Evolutionary conservation across 495 filamentous ascomycete species (phyloP).

Genomic region (Neurospora sp.): DNA sequence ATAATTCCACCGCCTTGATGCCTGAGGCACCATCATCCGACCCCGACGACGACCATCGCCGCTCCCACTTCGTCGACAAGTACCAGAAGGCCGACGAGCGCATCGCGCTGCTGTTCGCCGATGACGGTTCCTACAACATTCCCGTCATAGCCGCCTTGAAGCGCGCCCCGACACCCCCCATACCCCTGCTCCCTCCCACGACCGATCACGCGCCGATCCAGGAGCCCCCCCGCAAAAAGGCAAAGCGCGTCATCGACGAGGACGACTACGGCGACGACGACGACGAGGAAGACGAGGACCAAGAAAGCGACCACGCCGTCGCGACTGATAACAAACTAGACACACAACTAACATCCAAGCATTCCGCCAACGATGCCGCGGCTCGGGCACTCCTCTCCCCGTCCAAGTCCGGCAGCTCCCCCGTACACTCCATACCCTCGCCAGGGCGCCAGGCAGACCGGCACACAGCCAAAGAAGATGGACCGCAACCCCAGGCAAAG

Average conservation of each 20-base stretch:
- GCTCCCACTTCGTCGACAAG: slow-evolving; percentile 33
- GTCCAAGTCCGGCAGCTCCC: slow-evolving; percentile 49
- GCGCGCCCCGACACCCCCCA: slow-evolving; percentile 21
- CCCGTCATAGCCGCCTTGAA: slow-evolving; percentile 29
- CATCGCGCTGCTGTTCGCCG: slow-evolving; percentile 61
- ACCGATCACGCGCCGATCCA: slow-evolving; percentile 38
- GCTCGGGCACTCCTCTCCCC: slow-evolving; percentile 41
- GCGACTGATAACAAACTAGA: slow-evolving; percentile 28
- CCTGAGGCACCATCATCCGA: slow-evolving; percentile 40
- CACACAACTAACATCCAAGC: slow-evolving; percentile 43
- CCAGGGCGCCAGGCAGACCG: slow-evolving; percentile 39
- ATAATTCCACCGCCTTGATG: slow-evolving; percentile 31
- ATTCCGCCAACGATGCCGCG: slow-evolving; percentile 31
- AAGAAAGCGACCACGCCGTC: slow-evolving; percentile 44
- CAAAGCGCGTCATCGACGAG: slow-evolving; percentile 54
- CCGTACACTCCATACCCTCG: slow-evolving; percentile 42
- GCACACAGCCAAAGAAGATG: slow-evolving; percentile 29
- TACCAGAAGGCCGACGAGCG: slow-evolving; percentile 30
- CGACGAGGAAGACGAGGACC: slow-evolving; percentile 51
- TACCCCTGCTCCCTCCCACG: slow-evolving; percentile 28
- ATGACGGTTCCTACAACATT: slow-evolving; percentile 55
- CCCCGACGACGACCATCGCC: slow-evolving; percentile 33
- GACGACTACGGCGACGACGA: slow-evolving; percentile 81
- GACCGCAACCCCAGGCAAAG: slow-evolving; percentile 42
- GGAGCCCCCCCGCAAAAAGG: slow-evolving; percentile 39